These are phyloP conservation scores for Gymnopus androsaceus DNA, from an alignment of 1,284 basidiomycete genomes.

Conservation along the genomic window DNA sequence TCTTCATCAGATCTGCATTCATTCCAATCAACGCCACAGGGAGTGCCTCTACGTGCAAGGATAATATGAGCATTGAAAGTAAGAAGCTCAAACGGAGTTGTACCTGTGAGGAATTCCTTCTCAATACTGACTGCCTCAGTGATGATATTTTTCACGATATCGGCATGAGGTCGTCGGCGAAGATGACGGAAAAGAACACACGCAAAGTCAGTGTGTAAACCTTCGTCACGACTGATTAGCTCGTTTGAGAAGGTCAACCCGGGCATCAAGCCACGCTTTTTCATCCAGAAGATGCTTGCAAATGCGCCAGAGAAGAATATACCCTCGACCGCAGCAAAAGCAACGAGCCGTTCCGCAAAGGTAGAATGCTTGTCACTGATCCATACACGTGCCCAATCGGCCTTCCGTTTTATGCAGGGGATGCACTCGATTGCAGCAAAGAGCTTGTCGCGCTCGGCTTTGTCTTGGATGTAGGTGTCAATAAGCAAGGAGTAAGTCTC, in stretches of 20 bases:
- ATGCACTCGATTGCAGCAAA: slow-evolving; percentile 96
- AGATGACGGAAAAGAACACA: slow-evolving; percentile 93
- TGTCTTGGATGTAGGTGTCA: slow-evolving; percentile 96
- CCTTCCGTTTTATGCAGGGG: slow-evolving; percentile 89
- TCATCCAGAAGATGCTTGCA: slow-evolving; percentile 97
- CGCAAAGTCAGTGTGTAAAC: slow-evolving; percentile 99
- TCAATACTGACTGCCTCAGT: slow-evolving; percentile 84
- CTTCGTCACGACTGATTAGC: slow-evolving; percentile 96
- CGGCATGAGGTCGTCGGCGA: slow-evolving; percentile 76
- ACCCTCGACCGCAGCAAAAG: slow-evolving; percentile 96
- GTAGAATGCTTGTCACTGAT: slow-evolving; percentile 83
- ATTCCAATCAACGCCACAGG: slow-evolving; percentile 79
- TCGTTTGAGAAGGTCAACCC: slow-evolving; percentile 97
- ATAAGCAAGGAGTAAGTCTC: slow-evolving; percentile 98
- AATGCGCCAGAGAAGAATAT: slow-evolving; percentile 98
- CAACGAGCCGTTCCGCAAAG: slow-evolving; percentile 91
- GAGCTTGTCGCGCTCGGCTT: slow-evolving; percentile 79
- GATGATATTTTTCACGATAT: slow-evolving; percentile 75
- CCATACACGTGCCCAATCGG: slow-evolving; percentile 93
- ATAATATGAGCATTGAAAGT: background rate
- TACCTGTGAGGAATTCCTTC: slow-evolving; percentile 81
- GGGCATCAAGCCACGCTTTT: slow-evolving; percentile 98
- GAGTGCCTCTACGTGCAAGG: slow-evolving; percentile 57
- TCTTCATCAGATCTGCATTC: slow-evolving; percentile 85
- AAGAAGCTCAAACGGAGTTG: slow-evolving; percentile 12